Base-by-base conservation (phyloP, 495 filamentous ascomycete species). In the Aspergillus cavernicola region DNA sequence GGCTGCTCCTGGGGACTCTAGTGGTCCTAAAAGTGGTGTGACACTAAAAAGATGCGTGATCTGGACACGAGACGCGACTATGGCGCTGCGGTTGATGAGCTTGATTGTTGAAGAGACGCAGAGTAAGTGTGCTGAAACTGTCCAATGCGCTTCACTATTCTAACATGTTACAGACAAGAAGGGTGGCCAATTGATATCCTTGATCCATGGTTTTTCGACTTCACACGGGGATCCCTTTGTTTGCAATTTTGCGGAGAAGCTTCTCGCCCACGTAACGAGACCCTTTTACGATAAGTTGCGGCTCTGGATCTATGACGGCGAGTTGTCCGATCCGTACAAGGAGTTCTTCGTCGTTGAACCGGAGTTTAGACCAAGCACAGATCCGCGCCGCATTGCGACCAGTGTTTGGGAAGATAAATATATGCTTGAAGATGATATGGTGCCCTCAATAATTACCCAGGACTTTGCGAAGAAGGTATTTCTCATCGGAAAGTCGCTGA, bases 401-500 rank as follows among this genome's bases (percentile, higher is more conserved):
- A 95, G 88, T 48, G 95, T 97, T 12, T 99, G 95, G 95, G 91
- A 97, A 64, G 89, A 93, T 64, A 97, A 99, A 63, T 99, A 97
- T 74, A 86, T 87, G 63, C 75, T 97, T 36, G 84, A 88, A 55
- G 81, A 88, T 51, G 72, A 80, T 12, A 92, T 97, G 86, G 84
- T 96, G 16, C 95, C 95, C 6, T 89, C 85, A 29, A 96, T 99
- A 55, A 88, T 97, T 39, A 92, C 88, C 4, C 79, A 84, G 44
- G 89, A 96, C 26, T 97, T 97, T 70, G 89, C 93, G 0, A 87
- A 93, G 50, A 96, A 96, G 62, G 87, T 97, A 18, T 97, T 97
- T 58, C 74, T 97, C 9, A 99, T 97, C 58, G 95, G 95, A 29
- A 99, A 99, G 68, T 95, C 90, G 11, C 73, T 99, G 20, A 99